phyloP scores from a whole-genome alignment of 345 rosid genomes.

The Excoecaria cochinchinensis region DNA sequence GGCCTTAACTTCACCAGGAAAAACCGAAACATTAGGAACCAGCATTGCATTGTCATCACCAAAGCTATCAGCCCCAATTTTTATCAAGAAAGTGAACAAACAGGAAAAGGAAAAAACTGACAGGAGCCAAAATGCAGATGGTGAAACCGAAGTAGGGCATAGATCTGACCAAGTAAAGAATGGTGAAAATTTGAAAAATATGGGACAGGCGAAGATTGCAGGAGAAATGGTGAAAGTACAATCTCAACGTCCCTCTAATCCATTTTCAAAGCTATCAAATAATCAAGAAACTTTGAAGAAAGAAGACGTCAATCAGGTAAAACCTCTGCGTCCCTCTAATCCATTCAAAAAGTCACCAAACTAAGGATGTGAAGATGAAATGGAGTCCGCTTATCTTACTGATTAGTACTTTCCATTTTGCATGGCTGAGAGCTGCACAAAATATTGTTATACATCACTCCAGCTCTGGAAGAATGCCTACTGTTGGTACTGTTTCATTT shows the following conservation, averaged over 20 bases:
- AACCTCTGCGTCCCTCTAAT: constrained; percentile 42
- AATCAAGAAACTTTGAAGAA: constrained; percentile 22
- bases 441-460: neutral
- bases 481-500: neutral
- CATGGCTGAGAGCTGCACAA: neutral
- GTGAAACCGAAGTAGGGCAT: constrained; percentile 21
- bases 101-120: constrained; percentile 34
- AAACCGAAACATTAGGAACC: constrained; percentile 38
- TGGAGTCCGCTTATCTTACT: neutral
- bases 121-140: constrained; percentile 22
- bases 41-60: constrained; percentile 27
- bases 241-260: constrained; percentile 22
- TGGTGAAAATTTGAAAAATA: constrained; percentile 17
- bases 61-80: constrained; percentile 46
- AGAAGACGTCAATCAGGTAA: constrained; percentile 16
- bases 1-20: constrained; percentile 25
- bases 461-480: neutral
- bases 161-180: constrained; percentile 17
- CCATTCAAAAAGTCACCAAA: constrained; percentile 38
- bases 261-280: constrained; percentile 27
- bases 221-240: constrained; percentile 9
- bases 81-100: constrained; percentile 45
- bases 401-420: neutral
- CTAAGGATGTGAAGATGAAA: neutral
- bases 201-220: constrained; percentile 9